A percentile compares a stretch with the other conserved stretches of the same genome.
Conservation (phyloP, 208 protist genomes). For the Trypanosoma conorhini region DNA sequence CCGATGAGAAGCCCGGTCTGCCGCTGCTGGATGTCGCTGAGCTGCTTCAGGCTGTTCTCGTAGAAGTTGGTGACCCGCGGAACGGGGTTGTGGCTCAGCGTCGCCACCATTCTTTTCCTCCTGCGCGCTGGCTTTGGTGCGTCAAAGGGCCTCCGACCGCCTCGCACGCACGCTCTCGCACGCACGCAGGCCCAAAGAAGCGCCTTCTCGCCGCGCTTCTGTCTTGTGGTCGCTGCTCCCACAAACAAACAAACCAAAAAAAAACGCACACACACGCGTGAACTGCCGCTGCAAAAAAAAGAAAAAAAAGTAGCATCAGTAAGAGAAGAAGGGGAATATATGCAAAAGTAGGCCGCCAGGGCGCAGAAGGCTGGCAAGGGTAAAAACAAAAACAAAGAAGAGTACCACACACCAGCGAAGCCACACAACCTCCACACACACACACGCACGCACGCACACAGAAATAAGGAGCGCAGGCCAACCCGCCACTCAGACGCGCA, state of each 20-base stretch:
- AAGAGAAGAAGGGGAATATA: no score
- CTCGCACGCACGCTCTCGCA: no score
- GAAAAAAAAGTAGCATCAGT: neutral
- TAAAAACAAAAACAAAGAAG: no score
- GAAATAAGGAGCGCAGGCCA: neutral
- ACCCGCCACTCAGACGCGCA: neutral
- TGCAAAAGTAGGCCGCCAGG: no score
- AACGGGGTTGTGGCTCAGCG: constrained; percentile 21
- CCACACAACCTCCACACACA: neutral
- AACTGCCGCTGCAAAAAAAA: neutral
- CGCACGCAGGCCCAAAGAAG: no score
- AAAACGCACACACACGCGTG: neutral
- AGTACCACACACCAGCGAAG: no score
- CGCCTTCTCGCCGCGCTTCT: neutral
- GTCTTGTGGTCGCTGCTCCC: neutral
- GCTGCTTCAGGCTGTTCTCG: constrained; percentile 84
- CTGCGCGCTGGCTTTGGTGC: neutral
- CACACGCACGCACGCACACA: neutral
- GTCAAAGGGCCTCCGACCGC: no score
- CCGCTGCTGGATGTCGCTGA: constrained; percentile 77
- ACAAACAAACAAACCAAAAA: constrained; percentile 4
- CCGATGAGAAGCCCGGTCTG: constrained; percentile 81
- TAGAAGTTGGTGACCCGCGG: constrained; percentile 63
- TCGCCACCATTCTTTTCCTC: constrained; percentile 18
- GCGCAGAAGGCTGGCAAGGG: no score